Evolutionary conservation across 1,284 basidiomycete genomes (phyloP), one percentile per base, ranked within the genome.

Genomic region (Austroboletus niveus): DNA sequence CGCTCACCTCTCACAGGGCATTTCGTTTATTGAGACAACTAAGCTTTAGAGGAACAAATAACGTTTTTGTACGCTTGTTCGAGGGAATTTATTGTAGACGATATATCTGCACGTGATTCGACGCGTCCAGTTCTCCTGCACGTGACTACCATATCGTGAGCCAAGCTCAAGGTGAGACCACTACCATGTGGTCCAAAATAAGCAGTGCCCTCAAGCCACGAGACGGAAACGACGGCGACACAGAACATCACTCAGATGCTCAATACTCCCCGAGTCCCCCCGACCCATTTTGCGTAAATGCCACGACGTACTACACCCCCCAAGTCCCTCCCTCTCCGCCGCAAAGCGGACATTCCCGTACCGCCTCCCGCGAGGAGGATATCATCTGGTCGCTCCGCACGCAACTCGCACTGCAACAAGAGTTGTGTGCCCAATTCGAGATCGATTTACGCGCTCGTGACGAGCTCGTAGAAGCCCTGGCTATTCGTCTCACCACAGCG

Each of bases 241-340:
- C 65, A 32, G 68, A 68, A 42, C 64, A 68, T 42, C 64, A 71
- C 42, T 55, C 67, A 20, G 68, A 71, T 51, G 64, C 72, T 45
- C 65, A 62, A 78, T 72, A 42, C 77, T 44, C 62, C 76, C 34
- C 71, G 48, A 67, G 69, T 36, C 62, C 69, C 63, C 82, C 84
- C 7, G 87, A 89, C 61, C 87, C 87, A 1, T 89, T 89, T 70
- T 78, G 79, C 29, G 80, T 79, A 2, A 73, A 87, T 59, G 84
- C 87, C n/a, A 82, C 75, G 24, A 87, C 87, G 0, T 89, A 88
- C 61, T 89, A 87, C 61, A 85, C 84, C 0, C 82, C 86, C 4
- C 84, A 85, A 51, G 80, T 79, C 31, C 85, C 87, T 0, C 75
- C 77, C 0, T 86, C 85, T 0, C 85, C 85, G 15, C 85, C 84